phyloP scores from a whole-genome alignment of 164 flowering plant species.

The Liquidambar formosana region DNA sequence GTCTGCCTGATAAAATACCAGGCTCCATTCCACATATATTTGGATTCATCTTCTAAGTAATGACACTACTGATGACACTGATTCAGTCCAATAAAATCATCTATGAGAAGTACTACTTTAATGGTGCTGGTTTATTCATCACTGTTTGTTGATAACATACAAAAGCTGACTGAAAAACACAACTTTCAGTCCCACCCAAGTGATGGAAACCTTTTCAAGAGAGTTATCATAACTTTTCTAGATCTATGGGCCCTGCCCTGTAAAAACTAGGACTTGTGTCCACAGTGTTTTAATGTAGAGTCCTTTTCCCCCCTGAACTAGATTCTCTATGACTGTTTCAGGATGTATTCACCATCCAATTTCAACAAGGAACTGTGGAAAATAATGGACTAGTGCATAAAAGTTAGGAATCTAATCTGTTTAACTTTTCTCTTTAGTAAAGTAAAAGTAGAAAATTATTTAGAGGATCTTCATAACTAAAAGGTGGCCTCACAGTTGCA shows the following conservation, averaged over 20 bases:
- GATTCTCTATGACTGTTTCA: slow-evolving; percentile 2
- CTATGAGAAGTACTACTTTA: no score
- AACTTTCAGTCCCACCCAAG: slow-evolving; percentile 10
- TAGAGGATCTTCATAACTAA: not conserved
- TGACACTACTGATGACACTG: no score
- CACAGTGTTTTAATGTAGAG: not conserved
- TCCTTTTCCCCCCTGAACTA: slow-evolving; percentile 7
- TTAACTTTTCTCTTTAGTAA: not conserved
- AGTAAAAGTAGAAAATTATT: slow-evolving; percentile 1
- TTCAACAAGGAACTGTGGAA: slow-evolving; percentile 1
- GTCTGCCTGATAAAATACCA: no score
- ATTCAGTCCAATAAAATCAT: no score
- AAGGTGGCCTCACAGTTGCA: not conserved
- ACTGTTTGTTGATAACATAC: not conserved
- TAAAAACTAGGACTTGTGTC: not conserved
- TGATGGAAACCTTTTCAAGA: slow-evolving; percentile 9
- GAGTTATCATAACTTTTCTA: slow-evolving; percentile 5
- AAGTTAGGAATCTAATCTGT: slow-evolving; percentile 15
- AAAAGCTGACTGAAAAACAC: not conserved
- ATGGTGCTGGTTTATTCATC: not conserved
- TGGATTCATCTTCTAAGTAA: no score
- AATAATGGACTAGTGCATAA: slow-evolving; percentile 6
- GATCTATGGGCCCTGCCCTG: not conserved
- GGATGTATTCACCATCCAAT: slow-evolving; percentile 3
- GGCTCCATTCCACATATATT: no score